phyloP scores from a whole-genome alignment of 2,329 filamentous ascomycete species.

The Fusarium sp. region DNA sequence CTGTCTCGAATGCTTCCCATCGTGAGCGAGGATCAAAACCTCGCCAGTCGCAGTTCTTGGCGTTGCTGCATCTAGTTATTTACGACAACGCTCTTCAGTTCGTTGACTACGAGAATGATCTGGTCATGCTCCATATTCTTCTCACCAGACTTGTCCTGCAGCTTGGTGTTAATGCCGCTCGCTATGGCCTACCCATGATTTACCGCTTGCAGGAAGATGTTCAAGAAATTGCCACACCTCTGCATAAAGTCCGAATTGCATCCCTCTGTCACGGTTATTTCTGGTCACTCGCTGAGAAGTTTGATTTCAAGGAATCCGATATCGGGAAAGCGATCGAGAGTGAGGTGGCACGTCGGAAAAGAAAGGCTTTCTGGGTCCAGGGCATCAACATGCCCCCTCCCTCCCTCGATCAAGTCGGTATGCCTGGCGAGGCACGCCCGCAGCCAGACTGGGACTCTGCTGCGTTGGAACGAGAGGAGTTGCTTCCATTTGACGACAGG shows the following conservation, averaged over 20 bases:
- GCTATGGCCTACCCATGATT: conserved; percentile 87
- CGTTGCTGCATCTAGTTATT: conserved; percentile 85
- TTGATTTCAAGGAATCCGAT: conserved; percentile 77
- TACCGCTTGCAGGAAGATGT: conserved; percentile 89
- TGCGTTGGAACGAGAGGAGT: conserved; percentile 69
- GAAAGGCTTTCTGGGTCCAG: conserved; percentile 82
- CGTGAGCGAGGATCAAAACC: conserved; percentile 65
- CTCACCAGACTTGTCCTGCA: conserved; percentile 78
- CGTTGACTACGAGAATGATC: conserved; percentile 77
- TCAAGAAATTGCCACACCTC: conserved; percentile 69
- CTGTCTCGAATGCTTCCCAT: conserved; percentile 73
- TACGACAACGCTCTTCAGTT: conserved; percentile 87
- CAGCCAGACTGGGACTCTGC: conserved; percentile 61
- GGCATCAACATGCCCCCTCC: conserved; percentile 77
- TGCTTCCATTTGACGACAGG: conserved; percentile 81
- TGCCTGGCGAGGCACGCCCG: conserved; percentile 58
- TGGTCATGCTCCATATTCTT: conserved; percentile 80
- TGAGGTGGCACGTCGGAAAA: conserved; percentile 80
- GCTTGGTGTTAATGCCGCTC: conserved; percentile 83
- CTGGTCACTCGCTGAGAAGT: conserved; percentile 80
- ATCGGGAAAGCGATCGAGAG: conserved; percentile 77
- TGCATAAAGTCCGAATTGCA: conserved; percentile 81
- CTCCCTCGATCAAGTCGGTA: conserved; percentile 69
- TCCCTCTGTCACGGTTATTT: conserved; percentile 91
- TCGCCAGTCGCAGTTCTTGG: conserved; percentile 77